phyloP scores from a whole-genome alignment of 2,329 filamentous ascomycete species.

The Beauveria varroae region DNA sequence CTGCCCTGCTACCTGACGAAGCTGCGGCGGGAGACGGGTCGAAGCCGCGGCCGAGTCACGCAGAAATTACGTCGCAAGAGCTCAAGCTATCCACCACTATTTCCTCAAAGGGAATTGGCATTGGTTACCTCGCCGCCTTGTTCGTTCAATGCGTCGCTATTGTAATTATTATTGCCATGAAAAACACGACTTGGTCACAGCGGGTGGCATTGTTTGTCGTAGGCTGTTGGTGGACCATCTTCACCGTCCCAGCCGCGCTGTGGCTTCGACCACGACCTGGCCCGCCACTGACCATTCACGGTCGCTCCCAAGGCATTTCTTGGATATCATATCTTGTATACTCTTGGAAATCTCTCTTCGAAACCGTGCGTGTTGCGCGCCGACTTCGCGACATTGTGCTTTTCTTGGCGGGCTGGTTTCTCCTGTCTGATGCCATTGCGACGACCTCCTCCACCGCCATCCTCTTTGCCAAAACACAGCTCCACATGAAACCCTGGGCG shows the following conservation, averaged over 20 bases:
- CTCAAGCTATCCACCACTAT: slow-evolving; percentile 82
- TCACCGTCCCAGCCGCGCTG: slow-evolving; percentile 79
- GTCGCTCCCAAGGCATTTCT: slow-evolving; percentile 27
- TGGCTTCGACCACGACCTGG: slow-evolving; percentile 87
- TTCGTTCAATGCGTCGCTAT: slow-evolving; percentile 79
- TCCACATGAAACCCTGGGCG: slow-evolving; percentile 83
- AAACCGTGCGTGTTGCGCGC: slow-evolving; percentile 68
- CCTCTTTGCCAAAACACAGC: slow-evolving; percentile 86
- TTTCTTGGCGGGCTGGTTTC: slow-evolving; percentile 85
- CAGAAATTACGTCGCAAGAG: slow-evolving; percentile 54
- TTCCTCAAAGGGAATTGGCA: slow-evolving; percentile 86
- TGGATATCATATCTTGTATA: slow-evolving; percentile 69
- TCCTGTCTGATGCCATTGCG: slow-evolving; percentile 88
- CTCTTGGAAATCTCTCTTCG: slow-evolving; percentile 80
- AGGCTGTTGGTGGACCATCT: slow-evolving; percentile 86
- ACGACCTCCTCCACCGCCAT: slow-evolving; percentile 93
- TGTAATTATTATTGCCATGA: slow-evolving; percentile 62
- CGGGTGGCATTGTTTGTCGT: slow-evolving; percentile 81
- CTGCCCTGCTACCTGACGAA: slow-evolving; percentile 37
- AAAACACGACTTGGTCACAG: slow-evolving; percentile 76
- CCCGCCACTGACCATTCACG: slow-evolving; percentile 57
- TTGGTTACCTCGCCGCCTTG: slow-evolving; percentile 83
- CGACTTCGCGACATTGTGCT: slow-evolving; percentile 65
- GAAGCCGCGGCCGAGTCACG: slow-evolving; percentile 32
- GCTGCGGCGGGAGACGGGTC: slow-evolving; percentile 21